Conservation (phyloP, 305 asterid species). For the Fraxinus ornus region DNA sequence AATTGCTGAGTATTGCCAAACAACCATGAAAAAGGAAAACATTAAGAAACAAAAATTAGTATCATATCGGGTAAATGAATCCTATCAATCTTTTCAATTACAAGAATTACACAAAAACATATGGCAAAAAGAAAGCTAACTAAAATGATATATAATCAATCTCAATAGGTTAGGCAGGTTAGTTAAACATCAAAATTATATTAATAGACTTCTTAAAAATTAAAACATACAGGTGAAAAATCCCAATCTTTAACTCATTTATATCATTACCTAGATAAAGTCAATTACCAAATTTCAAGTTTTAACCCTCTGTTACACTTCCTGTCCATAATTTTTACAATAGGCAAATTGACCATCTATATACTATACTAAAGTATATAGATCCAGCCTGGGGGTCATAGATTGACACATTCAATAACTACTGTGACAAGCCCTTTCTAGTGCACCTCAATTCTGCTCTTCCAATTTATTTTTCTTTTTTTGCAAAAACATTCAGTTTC, state of each 20-base stretch:
- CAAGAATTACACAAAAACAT: slow-evolving; percentile 8
- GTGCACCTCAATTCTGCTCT: slow-evolving; percentile 13
- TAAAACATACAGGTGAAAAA: background rate
- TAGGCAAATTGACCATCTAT: background rate
- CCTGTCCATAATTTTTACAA: background rate
- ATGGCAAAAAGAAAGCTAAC: slow-evolving; percentile 6
- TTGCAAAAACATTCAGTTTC: slow-evolving; percentile 12
- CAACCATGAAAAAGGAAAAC: slow-evolving; percentile 30
- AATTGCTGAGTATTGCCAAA: slow-evolving; percentile 63
- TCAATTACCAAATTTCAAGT: background rate
- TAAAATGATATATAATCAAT: background rate
- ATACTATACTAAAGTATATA: background rate
- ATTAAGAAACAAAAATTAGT: slow-evolving; percentile 31
- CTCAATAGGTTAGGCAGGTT: slow-evolving; percentile 7
- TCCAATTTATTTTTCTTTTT: background rate
- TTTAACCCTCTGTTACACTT: background rate
- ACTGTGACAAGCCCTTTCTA: slow-evolving; percentile 5
- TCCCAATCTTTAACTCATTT: background rate
- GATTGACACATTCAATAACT: background rate
- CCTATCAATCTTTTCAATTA: slow-evolving; percentile 8
- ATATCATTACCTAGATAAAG: background rate
- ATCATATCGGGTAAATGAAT: background rate
- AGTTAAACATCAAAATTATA: slow-evolving; percentile 12
- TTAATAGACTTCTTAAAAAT: background rate
- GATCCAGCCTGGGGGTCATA: background rate